Evolutionary conservation across 345 rosid species (phyloP).

Genomic region (Mercurialis annua): DNA sequence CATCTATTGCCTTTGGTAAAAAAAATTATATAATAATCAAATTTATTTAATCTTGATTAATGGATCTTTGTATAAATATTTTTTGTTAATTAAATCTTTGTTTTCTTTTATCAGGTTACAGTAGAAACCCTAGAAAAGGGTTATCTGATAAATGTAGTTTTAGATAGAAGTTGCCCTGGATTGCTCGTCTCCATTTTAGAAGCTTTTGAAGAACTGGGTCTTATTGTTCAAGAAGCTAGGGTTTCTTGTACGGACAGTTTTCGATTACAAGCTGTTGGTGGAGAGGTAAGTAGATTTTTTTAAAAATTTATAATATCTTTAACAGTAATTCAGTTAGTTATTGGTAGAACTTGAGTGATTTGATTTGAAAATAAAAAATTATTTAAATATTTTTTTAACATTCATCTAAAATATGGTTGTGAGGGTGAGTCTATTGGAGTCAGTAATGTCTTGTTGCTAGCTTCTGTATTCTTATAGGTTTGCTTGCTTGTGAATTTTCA

Average conservation of each 20-base stretch:
- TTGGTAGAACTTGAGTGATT: neutral
- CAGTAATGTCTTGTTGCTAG: neutral
- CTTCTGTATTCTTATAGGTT: neutral
- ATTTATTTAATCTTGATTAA: neutral
- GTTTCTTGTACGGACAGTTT: conserved; percentile 82
- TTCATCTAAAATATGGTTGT: neutral
- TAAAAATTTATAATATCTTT: neutral
- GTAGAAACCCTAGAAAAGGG: conserved; percentile 87
- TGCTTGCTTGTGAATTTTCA: conserved; percentile 6
- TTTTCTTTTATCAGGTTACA: conserved; percentile 42
- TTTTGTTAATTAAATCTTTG: neutral
- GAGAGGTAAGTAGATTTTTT: conserved; percentile 52
- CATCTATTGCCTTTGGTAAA: conserved; percentile 44
- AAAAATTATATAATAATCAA: too few relatives aligned
- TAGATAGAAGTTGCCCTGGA: conserved; percentile 66
- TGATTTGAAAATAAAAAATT: neutral
- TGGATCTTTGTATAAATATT: neutral
- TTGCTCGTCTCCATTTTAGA: conserved; percentile 74
- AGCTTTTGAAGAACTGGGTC: conserved; percentile 78
- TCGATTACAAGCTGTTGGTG: conserved; percentile 65
- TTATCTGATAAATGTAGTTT: conserved; percentile 56
- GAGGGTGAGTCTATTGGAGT: conserved; percentile 5
- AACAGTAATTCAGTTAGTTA: neutral
- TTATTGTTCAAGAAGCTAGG: conserved; percentile 85
- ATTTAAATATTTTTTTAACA: neutral